Evolutionary conservation across 208 protist species (phyloP).

Genomic region (Trypanosoma scelopori): DNA sequence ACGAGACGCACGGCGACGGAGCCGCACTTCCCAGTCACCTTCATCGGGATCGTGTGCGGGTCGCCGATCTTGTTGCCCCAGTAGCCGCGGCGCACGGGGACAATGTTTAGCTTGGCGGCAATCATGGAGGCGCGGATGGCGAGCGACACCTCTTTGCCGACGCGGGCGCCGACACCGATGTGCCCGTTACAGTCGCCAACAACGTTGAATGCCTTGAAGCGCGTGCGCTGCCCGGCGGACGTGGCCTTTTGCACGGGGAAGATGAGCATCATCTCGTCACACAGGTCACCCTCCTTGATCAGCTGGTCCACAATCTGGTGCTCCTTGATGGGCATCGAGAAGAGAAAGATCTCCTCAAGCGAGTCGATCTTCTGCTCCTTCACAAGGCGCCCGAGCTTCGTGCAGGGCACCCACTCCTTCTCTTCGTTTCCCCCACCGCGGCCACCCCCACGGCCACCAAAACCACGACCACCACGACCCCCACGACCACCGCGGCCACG

Average conservation of each 20-base stretch:
- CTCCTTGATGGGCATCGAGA: slow-evolving; percentile 99
- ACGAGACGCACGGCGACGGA: slow-evolving; percentile 98
- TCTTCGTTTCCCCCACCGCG: slow-evolving; percentile 68
- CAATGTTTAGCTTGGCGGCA: slow-evolving; percentile 97
- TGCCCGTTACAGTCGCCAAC: slow-evolving; percentile 98
- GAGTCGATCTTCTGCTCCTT: slow-evolving; percentile 96
- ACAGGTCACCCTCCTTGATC: slow-evolving; percentile 80
- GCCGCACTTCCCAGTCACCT: slow-evolving; percentile 99
- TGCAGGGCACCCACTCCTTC: slow-evolving; percentile 97
- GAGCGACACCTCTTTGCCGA: slow-evolving; percentile 98
- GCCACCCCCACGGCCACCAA: slow-evolving; percentile 41
- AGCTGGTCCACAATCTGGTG: slow-evolving; percentile 99
- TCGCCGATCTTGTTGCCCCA: slow-evolving; percentile 99
- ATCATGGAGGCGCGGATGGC: slow-evolving; percentile 98
- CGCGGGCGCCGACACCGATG: slow-evolving; percentile 98
- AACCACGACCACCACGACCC: slow-evolving; percentile 64
- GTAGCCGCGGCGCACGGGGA: slow-evolving; percentile 99
- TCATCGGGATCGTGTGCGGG: slow-evolving; percentile 99
- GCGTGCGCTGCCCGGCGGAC: slow-evolving; percentile 98
- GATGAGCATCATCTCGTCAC: slow-evolving; percentile 98
- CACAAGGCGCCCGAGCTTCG: slow-evolving; percentile 99
- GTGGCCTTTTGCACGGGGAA: slow-evolving; percentile 99
- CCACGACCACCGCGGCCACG: slow-evolving; percentile 42
- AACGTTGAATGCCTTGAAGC: slow-evolving; percentile 99
- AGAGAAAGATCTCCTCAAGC: slow-evolving; percentile 99